Evolutionary conservation across 2,329 filamentous ascomycete species (phyloP), one percentile per base, ranked within the genome.

Genomic region (Proliferodiscus dingleyae): DNA sequence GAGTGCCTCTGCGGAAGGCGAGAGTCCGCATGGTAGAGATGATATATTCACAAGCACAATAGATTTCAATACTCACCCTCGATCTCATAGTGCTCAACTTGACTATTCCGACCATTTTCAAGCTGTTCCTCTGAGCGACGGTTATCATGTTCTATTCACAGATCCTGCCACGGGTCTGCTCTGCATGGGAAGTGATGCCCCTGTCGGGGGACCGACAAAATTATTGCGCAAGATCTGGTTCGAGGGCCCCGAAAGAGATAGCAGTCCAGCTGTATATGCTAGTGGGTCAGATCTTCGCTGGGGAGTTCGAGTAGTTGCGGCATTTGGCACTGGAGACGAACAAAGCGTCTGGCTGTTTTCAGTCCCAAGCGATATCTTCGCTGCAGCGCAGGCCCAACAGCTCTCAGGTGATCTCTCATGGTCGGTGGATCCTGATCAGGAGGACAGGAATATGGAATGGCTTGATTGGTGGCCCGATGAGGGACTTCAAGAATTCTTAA

Each of bases 121-220:
- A 37, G 80, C 81, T 2, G 65, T 83, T 10, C 81, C 83, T 3
- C 61, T 86, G 30, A 81, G 78, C 50, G 83, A 86, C 59, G 81
- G 81, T 2, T 67, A 75, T 45, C 80, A 85, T 54, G 69, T 86
- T 28, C 63, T 85, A 4, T 85, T 83, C 59, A 78, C 78, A 5
- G 80, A 85, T 57, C 80, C 81, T 4, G 62, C 63, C 9, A 76
- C 71, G 1, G 73, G 71, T 8, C 62, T 71, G 7, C 69, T 86
- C 5, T 81, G 74, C 49, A 64, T 87, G 13, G 81, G 82, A 3
- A 78, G 71, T 37, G 78, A 85, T 65, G 74, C 77, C 0, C 77
- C 79, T 1, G 65, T 78, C 23, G 61, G 60, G 16, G 77, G 78
- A 34, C 74, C 70, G 43, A 78, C 69, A 0, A 80, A 76, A 51